Percentiles rank a stretch among this genome's conserved stretches.
These are phyloP conservation scores for Collariella sp. DNA, from an alignment of 495 filamentous ascomycete genomes.

Conservation along the genomic window DNA sequence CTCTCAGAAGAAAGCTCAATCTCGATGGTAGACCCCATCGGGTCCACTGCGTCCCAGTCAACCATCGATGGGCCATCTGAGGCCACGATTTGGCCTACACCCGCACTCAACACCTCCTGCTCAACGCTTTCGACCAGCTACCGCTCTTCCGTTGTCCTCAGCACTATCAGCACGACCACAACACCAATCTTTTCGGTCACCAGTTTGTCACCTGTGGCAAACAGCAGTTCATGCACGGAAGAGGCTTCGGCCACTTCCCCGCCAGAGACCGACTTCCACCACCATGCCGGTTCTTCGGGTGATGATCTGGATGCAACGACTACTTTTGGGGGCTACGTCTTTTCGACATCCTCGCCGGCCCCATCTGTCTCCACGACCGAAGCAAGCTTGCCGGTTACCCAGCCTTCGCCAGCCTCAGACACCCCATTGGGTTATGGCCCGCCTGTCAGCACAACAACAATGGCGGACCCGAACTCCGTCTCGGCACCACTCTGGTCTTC, in stretches of 20 bases:
- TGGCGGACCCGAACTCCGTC: neutral
- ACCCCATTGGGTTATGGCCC: neutral
- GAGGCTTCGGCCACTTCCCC: neutral
- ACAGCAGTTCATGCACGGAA: neutral
- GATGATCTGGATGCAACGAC: neutral
- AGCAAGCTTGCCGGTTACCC: neutral
- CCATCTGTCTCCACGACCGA: neutral
- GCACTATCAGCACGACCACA: neutral
- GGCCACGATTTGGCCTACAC: conserved; percentile 6
- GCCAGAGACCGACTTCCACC: conserved; percentile 18
- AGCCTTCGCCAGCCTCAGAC: neutral
- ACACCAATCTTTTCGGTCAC: neutral
- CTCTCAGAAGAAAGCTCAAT: neutral
- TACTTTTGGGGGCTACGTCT: conserved; percentile 10
- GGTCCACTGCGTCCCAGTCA: neutral
- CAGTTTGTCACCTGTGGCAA: neutral
- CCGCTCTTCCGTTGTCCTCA: neutral
- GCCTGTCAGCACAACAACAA: neutral
- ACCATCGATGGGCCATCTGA: neutral
- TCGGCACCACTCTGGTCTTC: neutral
- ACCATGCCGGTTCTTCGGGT: neutral
- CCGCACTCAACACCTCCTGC: conserved; percentile 2
- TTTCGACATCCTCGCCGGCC: conserved; percentile 8
- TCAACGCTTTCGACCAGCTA: neutral
- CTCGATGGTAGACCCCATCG: neutral